Conservation (phyloP, 2,329 filamentous ascomycete species). For the Cordyceps cicadae region DNA sequence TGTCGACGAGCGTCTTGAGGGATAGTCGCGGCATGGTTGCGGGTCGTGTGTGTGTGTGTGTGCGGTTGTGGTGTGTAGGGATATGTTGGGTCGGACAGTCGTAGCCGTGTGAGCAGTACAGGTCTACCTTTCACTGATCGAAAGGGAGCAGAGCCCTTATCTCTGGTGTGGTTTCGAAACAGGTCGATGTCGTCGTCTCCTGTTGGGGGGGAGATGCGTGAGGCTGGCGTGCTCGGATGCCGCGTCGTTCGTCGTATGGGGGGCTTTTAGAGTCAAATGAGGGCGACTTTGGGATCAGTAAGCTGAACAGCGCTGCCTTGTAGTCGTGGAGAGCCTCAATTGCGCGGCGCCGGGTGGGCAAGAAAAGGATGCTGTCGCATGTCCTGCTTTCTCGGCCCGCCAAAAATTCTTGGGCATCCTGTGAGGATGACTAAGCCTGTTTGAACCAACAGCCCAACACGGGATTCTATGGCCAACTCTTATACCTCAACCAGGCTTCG, state of each 20-base stretch:
- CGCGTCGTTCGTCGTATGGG: background rate
- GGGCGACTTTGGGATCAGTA: background rate
- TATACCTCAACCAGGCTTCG: background rate
- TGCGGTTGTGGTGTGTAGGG: background rate
- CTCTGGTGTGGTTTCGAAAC: background rate
- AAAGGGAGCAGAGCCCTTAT: background rate
- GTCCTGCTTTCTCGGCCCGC: background rate
- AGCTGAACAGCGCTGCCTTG: background rate
- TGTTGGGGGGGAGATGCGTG: background rate
- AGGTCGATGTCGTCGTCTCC: background rate
- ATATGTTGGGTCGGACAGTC: background rate
- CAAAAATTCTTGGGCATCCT: conserved; percentile 4
- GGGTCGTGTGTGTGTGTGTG: background rate
- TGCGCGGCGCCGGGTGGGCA: background rate
- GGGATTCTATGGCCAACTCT: background rate
- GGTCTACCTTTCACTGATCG: background rate
- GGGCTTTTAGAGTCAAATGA: background rate
- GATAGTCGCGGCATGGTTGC: conserved; percentile 25
- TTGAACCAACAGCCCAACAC: background rate
- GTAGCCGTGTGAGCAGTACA: background rate
- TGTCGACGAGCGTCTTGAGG: conserved; percentile 65
- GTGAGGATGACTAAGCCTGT: conserved; percentile 1
- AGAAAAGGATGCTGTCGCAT: conserved; percentile 4
- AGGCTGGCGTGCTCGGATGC: background rate
- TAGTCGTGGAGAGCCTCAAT: background rate